These are phyloP conservation scores for Schizophyllum commune DNA, from an alignment of 1,284 basidiomycete genomes.

Conservation along the genomic window DNA sequence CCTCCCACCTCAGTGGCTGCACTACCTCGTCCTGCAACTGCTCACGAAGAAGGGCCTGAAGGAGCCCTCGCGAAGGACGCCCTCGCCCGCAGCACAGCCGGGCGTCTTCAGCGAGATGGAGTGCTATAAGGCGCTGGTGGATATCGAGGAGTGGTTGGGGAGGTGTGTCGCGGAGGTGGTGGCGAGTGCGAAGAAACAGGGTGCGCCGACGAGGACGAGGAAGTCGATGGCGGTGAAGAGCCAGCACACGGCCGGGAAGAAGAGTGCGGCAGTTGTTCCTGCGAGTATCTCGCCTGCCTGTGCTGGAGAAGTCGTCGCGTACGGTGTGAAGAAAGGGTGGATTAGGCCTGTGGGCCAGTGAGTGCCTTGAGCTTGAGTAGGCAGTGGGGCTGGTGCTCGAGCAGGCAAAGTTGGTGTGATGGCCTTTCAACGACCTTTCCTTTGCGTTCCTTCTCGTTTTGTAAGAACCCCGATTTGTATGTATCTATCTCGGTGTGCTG, in stretches of 20 bases:
- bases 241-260: neutral
- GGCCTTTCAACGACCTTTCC: no score
- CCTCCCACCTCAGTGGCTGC: constrained; percentile 60
- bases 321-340: constrained; percentile 50
- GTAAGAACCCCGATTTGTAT: no score
- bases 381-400: no score
- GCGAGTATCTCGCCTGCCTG: constrained; percentile 28
- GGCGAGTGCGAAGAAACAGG: constrained; percentile 16
- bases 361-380: no score
- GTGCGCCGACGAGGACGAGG: constrained; percentile 13
- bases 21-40: constrained; percentile 70
- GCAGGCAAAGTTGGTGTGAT: no score
- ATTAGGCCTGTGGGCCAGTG: constrained; percentile 15
- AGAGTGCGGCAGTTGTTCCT: constrained; percentile 12
- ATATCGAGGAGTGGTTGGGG: constrained; percentile 44
- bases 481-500: no score
- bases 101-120: constrained; percentile 43
- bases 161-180: constrained; percentile 29
- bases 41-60: constrained; percentile 61
- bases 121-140: constrained; percentile 53
- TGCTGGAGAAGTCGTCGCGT: constrained; percentile 45
- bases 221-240: constrained; percentile 36
- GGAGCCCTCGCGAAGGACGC: constrained; percentile 31
- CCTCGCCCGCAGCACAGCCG: constrained; percentile 6
- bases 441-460: no score